Evolutionary conservation across 2,329 filamentous ascomycete genomes (phyloP), one percentile per base, ranked within the genome.

Genomic region (Parascedosporium putredinis): DNA sequence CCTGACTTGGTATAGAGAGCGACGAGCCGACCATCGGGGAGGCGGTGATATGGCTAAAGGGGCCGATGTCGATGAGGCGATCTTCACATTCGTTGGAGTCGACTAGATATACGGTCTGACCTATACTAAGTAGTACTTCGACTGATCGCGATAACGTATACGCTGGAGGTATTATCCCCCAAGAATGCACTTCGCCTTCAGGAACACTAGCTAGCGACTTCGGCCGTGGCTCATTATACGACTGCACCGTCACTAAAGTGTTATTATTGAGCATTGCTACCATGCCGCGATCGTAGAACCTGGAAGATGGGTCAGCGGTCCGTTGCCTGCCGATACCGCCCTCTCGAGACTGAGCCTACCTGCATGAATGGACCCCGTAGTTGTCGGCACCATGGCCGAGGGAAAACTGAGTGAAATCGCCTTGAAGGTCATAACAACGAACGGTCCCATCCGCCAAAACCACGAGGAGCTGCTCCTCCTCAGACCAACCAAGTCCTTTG

Each of bases 361-460:
- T 83, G 69, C 91, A 97, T n/a, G 83, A 84, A 56, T 82, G 75
- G 18, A 98, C 90, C 23, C 91, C 86, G 59, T 84, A 81, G 56
- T 95, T 87, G 59, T 97, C 93, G 22, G 90, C 84, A 22, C 87
- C 87, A 65, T 94, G 84, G 49, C 91, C 93, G 0, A 98, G 73
- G 1, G 87, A 90, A 65, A 97, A 98, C 52, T 95, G 90, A 14
- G 84, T 88, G 62, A 98, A 98, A 62, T 97, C 91, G 54, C 86
- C 88, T 64, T 95, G 86, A n/a, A 98, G 71, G 60, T 93, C 87
- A 63, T 89, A 96, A 64, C 88, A 93, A 53, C 90, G 78, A 40
- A 97, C 91, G 1, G 83, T 91, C 22, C 93, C 93, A 61, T 98
- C 91, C 49, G 86, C 79, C 8, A 89, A 88, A 47, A 97, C 82